Percentiles rank a stretch among this genome's conserved stretches.
Conservation (phyloP, 2,329 filamentous ascomycete genomes). For the Colletotrichum gigasporum region DNA sequence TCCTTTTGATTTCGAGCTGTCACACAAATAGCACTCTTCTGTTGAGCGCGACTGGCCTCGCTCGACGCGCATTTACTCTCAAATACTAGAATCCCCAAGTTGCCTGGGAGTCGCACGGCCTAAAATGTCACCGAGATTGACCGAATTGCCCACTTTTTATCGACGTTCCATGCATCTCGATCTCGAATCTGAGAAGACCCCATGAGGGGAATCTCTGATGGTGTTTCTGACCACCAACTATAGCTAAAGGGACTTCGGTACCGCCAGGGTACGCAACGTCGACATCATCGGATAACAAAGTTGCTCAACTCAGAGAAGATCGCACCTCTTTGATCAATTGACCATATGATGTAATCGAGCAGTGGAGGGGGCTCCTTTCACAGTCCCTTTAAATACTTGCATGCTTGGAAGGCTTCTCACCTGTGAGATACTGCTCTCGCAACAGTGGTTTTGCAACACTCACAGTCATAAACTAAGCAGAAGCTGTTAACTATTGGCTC, state of each 20-base stretch:
- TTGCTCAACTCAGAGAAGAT: too few species aligned
- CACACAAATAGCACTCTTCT: not conserved
- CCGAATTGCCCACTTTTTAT: not conserved
- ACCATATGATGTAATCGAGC: too few species aligned
- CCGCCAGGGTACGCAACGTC: not conserved
- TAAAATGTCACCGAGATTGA: not conserved
- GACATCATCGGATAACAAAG: not conserved
- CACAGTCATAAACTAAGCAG: too few species aligned
- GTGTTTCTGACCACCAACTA: constrained; percentile 4
- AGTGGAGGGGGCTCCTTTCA: too few species aligned
- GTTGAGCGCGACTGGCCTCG: not conserved
- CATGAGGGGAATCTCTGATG: not conserved
- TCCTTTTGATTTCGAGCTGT: not conserved
- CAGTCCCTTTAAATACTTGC: too few species aligned
- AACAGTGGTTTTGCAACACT: too few species aligned
- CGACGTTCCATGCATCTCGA: not conserved
- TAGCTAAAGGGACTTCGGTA: too few species aligned
- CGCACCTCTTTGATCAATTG: too few species aligned
- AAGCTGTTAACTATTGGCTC: not conserved
- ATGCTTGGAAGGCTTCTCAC: too few species aligned
- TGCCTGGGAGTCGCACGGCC: not conserved
- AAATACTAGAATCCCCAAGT: not conserved
- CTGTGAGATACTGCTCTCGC: too few species aligned
- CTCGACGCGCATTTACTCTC: too few species aligned
- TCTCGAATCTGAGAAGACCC: not conserved